Conservation (phyloP, 2,329 filamentous ascomycete species). For the Pseudogymnoascus sp. region DNA sequence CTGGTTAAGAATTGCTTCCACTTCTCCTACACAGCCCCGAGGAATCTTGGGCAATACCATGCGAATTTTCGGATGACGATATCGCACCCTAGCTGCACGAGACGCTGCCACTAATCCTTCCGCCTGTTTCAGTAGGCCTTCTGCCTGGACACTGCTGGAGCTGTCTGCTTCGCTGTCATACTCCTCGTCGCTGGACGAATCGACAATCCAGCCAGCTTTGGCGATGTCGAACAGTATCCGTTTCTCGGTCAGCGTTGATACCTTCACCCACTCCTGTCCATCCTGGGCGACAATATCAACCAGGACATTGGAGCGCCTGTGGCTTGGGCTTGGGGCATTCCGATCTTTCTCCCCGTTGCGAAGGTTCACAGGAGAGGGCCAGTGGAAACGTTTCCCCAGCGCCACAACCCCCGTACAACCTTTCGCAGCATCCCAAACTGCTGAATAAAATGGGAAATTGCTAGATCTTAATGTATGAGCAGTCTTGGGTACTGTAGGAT, state of each 20-base stretch:
- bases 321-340: slow-evolving; percentile 12
- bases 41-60: slow-evolving; percentile 54
- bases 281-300: slow-evolving; percentile 59
- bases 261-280: slow-evolving; percentile 60
- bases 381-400: slow-evolving; percentile 51
- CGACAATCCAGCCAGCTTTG: slow-evolving; percentile 55
- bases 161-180: slow-evolving; percentile 36
- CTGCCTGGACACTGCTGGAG: slow-evolving; percentile 35
- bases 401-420: slow-evolving; percentile 46
- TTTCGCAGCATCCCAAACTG: slow-evolving; percentile 57
- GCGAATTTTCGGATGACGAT: slow-evolving; percentile 50
- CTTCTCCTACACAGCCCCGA: slow-evolving; percentile 41
- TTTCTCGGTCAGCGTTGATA: slow-evolving; percentile 57
- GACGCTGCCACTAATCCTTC: slow-evolving; percentile 52
- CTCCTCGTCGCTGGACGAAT: slow-evolving; percentile 35
- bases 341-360: slow-evolving; percentile 15
- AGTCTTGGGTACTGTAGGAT: slow-evolving; percentile 27
- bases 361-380: slow-evolving; percentile 22
- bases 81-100: slow-evolving; percentile 47
- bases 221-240: slow-evolving; percentile 61
- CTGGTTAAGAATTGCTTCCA: slow-evolving; percentile 48
- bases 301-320: slow-evolving; percentile 35
- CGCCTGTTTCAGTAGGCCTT: slow-evolving; percentile 53
- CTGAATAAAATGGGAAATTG: slow-evolving; percentile 58
- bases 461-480: slow-evolving; percentile 55